Evolutionary conservation across 331 rosid species (phyloP).

Genomic region (Acacia pycnantha): DNA sequence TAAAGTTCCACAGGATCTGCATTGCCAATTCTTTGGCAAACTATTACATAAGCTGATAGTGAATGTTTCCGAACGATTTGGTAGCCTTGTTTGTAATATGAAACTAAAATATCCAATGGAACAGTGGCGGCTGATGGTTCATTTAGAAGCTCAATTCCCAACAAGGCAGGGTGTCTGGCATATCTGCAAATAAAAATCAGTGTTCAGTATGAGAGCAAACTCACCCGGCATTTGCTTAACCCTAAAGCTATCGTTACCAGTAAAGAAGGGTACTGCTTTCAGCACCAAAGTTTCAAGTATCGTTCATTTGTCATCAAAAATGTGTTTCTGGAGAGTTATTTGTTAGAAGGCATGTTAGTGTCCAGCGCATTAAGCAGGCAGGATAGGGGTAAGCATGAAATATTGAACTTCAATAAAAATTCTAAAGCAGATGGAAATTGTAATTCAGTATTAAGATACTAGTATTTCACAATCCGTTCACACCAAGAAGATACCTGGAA

Average conservation of each 20-base stretch:
- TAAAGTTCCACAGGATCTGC: conserved; percentile 93
- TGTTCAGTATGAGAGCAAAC: conserved; percentile 3
- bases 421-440: conserved; percentile 15
- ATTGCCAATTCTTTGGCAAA: conserved; percentile 84
- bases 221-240: conserved; percentile 22
- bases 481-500: conserved; percentile 59
- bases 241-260: not conserved
- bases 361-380: conserved; percentile 1
- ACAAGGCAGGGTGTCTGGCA: conserved; percentile 64
- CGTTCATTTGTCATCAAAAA: not conserved
- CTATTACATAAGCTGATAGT: conserved; percentile 68
- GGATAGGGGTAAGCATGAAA: not conserved
- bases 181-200: conserved; percentile 57
- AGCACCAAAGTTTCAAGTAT: not conserved
- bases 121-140: conserved; percentile 80
- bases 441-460: not conserved
- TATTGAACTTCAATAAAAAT: not conserved
- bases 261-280: not conserved
- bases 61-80: conserved; percentile 73
- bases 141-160: conserved; percentile 88
- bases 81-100: conserved; percentile 83
- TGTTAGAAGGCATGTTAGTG: not conserved
- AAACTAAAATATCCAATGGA: conserved; percentile 59
- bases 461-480: conserved; percentile 16
- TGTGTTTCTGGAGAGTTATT: not conserved